Evolutionary conservation across 2,329 filamentous ascomycete genomes (phyloP).

Genomic region (Paradendryphiella salina): DNA sequence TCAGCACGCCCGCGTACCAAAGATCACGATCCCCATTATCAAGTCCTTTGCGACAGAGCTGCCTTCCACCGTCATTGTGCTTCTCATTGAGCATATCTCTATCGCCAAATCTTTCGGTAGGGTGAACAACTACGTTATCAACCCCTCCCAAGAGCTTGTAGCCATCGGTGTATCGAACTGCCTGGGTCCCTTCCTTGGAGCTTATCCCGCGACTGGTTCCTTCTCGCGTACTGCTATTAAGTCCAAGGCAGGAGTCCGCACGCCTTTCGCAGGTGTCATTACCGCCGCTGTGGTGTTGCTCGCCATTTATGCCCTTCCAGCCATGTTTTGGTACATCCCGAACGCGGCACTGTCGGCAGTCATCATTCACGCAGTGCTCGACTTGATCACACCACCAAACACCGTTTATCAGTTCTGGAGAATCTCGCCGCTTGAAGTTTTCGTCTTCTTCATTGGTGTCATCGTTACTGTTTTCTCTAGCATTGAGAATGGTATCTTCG

Average conservation of each 20-base stretch:
- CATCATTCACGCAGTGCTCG: slow-evolving; percentile 94
- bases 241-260: slow-evolving; percentile 92
- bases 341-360: slow-evolving; percentile 79
- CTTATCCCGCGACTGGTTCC: slow-evolving; percentile 89
- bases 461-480: slow-evolving; percentile 83
- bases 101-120: slow-evolving; percentile 96
- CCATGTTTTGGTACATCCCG: slow-evolving; percentile 94
- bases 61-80: slow-evolving; percentile 84
- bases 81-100: slow-evolving; percentile 95
- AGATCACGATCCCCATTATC: slow-evolving; percentile 68
- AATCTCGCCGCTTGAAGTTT: slow-evolving; percentile 83
- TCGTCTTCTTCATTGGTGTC: slow-evolving; percentile 93
- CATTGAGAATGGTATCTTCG: slow-evolving; percentile 93
- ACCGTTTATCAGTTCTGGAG: slow-evolving; percentile 95
- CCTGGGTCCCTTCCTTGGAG: slow-evolving; percentile 86
- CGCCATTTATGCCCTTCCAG: slow-evolving; percentile 85
- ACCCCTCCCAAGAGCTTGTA: slow-evolving; percentile 93
- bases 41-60: slow-evolving; percentile 70
- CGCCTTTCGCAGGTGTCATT: slow-evolving; percentile 86
- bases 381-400: slow-evolving; percentile 89
- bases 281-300: slow-evolving; percentile 84
- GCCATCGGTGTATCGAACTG: slow-evolving; percentile 91
- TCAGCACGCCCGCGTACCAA: slow-evolving; percentile 74
- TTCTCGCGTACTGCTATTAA: slow-evolving; percentile 98
- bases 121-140: slow-evolving; percentile 96